Conservation (phyloP, 257 asterid species). For the Solanum sparsipilum region DNA sequence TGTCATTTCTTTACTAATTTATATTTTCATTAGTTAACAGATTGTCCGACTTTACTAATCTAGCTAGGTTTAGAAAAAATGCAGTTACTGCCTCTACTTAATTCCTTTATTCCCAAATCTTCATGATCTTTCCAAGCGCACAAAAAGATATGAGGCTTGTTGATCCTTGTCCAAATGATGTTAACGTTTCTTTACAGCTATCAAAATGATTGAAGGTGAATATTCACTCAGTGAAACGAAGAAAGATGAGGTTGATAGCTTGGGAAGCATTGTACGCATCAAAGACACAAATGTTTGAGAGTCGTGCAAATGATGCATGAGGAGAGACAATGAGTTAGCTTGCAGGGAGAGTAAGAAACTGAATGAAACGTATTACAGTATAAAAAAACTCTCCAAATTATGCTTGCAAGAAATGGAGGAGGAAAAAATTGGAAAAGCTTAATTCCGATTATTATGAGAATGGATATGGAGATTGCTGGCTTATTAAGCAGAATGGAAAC, state of each 20-base stretch:
- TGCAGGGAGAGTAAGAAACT: slow-evolving; percentile 46
- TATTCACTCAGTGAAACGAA: slow-evolving; percentile 73
- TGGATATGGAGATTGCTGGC: slow-evolving; percentile 83
- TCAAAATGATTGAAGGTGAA: slow-evolving; percentile 54
- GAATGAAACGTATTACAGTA: slow-evolving; percentile 43
- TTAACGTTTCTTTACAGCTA: slow-evolving; percentile 17
- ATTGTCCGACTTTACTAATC: neutral
- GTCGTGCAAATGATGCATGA: slow-evolving; percentile 69
- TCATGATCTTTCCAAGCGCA: slow-evolving; percentile 5
- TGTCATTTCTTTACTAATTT: neutral
- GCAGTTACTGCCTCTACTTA: slow-evolving; percentile 26
- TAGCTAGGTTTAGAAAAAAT: slow-evolving; percentile 5
- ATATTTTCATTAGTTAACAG: slow-evolving; percentile 3
- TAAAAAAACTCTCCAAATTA: slow-evolving; percentile 41
- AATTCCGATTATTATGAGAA: slow-evolving; percentile 63
- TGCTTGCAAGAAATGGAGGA: slow-evolving; percentile 53
- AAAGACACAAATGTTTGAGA: slow-evolving; percentile 81
- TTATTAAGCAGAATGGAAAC: slow-evolving; percentile 88
- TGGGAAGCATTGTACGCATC: slow-evolving; percentile 60
- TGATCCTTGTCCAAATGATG: slow-evolving; percentile 30
- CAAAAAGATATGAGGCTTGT: slow-evolving; percentile 17
- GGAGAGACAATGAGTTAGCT: slow-evolving; percentile 51
- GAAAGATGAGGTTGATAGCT: slow-evolving; percentile 55
- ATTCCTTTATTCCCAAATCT: slow-evolving; percentile 31
- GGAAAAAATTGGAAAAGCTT: slow-evolving; percentile 60